Base-by-base conservation (phyloP, 148 eudicot genomes). In the Silene conica region DNA sequence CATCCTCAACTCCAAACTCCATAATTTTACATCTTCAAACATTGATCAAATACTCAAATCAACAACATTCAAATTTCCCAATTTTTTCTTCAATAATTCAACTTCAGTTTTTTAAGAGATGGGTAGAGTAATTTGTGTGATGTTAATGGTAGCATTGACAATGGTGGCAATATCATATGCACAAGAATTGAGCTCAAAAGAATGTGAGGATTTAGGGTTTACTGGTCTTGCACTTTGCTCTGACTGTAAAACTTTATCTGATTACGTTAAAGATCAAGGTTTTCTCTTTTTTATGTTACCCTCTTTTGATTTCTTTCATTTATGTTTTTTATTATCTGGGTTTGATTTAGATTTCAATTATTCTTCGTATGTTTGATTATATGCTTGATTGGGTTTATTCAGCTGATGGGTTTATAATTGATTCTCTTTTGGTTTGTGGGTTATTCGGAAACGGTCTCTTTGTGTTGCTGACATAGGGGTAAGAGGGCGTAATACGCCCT, bases 151-250 rank as follows among this genome's bases (percentile, higher is more conserved):
- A 34, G 48, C 48, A 48, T 43, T 65, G 45, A 54, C 62, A 46
- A 70, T 74, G 78, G 75, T 38, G 67, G 23, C 61, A 65, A 50
- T 69, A 0, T 78, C 74, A 45, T 26, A 64, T 69, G 88, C 86
- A 19, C 84, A 92, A 60, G 81, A 89, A 45, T 62, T 92, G 41
- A 90, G 89, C 84, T 55, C 87, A 8, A 85, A 85, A 63, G 92
- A 90, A 70, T 92, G 98, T 76, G 98, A 90, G 76, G 83, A 74
- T 70, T 73, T 92, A 62, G 98, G 98, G 55, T 92, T 92, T 46
- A 90, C 93, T 1, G 98, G 98, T 28, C 92, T 89, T 22, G 87
- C 96, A 55, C 90, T 92, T 38, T 92, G 98, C 76, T 92, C 98
- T 43, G 96, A 92, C 46, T 92, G 98, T 77, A 91, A 86, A 78